A percentile compares a stretch with the other conserved stretches of the same genome.
Conservation (phyloP, 768 basidiomycete species). For the Hypholoma sublateritium region DNA sequence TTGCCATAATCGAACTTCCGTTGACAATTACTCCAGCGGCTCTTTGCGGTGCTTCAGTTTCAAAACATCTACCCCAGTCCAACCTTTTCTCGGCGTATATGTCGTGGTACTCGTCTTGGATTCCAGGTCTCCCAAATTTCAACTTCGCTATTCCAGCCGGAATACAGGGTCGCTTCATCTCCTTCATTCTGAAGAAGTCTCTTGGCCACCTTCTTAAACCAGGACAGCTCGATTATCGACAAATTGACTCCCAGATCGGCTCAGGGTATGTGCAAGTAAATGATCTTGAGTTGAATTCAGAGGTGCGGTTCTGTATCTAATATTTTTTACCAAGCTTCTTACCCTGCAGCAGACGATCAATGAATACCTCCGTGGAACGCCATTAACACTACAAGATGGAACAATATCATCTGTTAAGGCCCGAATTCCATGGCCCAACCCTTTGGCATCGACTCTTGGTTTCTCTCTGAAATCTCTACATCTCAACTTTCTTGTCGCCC, state of each 20-base stretch:
- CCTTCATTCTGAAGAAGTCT: slow-evolving; percentile 80
- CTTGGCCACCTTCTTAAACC: slow-evolving; percentile 87
- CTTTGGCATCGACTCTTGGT: slow-evolving; percentile 70
- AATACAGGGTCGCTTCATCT: slow-evolving; percentile 87
- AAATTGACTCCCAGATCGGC: slow-evolving; percentile 93
- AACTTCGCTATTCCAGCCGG: slow-evolving; percentile 64
- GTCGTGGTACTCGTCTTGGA: slow-evolving; percentile 57
- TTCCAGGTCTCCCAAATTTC: slow-evolving; percentile 66
- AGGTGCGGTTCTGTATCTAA: slow-evolving; percentile 46
- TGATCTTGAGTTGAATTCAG: slow-evolving; percentile 74
- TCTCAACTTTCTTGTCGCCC: slow-evolving; percentile 57
- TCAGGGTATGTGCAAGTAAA: slow-evolving; percentile 86
- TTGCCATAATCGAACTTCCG: too few relatives aligned
- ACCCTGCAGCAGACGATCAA: slow-evolving; percentile 69
- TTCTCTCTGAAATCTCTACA: slow-evolving; percentile 68
- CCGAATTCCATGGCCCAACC: slow-evolving; percentile 84
- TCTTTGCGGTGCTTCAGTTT: too few relatives aligned
- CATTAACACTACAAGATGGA: slow-evolving; percentile 69
- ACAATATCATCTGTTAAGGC: slow-evolving; percentile 73
- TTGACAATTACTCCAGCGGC: too few relatives aligned
- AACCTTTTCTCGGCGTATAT: slow-evolving; percentile 11
- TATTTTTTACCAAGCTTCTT: slow-evolving; percentile 9
- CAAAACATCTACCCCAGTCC: not conserved
- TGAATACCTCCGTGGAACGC: slow-evolving; percentile 59
- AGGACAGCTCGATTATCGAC: slow-evolving; percentile 82